These are phyloP conservation scores for rapeseed (Brassica napus) DNA, from an alignment of 345 rosid genomes.

Conservation along the genomic window DNA sequence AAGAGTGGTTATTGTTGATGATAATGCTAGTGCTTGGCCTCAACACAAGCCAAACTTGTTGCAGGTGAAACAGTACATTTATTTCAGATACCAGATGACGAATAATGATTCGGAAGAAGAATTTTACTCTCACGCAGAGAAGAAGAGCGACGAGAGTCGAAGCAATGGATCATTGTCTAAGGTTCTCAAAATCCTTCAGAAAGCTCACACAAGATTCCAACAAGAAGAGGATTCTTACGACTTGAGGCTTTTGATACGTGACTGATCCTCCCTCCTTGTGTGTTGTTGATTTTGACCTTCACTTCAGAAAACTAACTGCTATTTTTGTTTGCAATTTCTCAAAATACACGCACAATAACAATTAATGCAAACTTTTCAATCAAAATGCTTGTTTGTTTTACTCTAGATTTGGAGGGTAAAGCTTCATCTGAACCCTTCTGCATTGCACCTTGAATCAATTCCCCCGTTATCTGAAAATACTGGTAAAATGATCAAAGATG, in stretches of 20 bases:
- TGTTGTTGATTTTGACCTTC: too few relatives aligned
- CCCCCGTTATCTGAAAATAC: slow-evolving; percentile 48
- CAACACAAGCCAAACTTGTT: background rate
- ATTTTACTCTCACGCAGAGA: slow-evolving; percentile 13
- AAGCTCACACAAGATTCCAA: background rate
- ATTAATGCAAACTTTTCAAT: too few relatives aligned
- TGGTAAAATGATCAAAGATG: slow-evolving; percentile 24
- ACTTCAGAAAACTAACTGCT: too few relatives aligned
- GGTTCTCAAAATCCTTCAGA: background rate
- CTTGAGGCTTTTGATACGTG: slow-evolving; percentile 8
- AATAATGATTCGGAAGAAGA: too few relatives aligned
- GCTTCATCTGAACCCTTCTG: slow-evolving; percentile 46
- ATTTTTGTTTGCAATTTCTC: too few relatives aligned
- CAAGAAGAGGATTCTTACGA: background rate
- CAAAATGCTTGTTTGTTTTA: slow-evolving; percentile 29
- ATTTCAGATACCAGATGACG: too few relatives aligned
- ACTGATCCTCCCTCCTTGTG: background rate
- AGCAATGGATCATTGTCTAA: slow-evolving; percentile 8
- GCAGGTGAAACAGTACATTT: background rate
- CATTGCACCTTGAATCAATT: slow-evolving; percentile 49
- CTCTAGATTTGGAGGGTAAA: slow-evolving; percentile 67
- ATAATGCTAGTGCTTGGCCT: slow-evolving; percentile 10
- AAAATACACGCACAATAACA: too few relatives aligned
- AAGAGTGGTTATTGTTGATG: slow-evolving; percentile 26
- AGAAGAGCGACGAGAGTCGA: slow-evolving; percentile 20